phyloP scores from a whole-genome alignment of 2,329 filamentous ascomycete genomes.

The Teratosphaeria gauchensis region DNA sequence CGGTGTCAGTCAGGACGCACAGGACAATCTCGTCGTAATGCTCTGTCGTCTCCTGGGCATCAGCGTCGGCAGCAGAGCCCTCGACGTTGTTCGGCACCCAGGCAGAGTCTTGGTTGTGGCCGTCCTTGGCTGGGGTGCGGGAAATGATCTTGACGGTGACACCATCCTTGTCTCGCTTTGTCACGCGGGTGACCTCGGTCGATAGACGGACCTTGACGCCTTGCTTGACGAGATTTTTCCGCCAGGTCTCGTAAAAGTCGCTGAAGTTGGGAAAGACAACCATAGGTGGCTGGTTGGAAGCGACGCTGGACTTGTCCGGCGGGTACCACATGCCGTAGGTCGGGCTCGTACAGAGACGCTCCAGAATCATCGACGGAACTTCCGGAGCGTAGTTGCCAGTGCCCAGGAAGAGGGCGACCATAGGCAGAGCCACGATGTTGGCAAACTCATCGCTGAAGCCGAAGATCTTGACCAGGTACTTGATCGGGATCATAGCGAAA shows the following conservation, averaged over 20 bases:
- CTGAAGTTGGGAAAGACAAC: slow-evolving; percentile 55
- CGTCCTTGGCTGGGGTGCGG: slow-evolving; percentile 32
- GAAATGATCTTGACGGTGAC: slow-evolving; percentile 42
- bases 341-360: slow-evolving; percentile 41
- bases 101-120: slow-evolving; percentile 37
- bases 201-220: slow-evolving; percentile 49
- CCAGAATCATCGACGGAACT: slow-evolving; percentile 58
- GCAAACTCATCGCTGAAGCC: slow-evolving; percentile 60
- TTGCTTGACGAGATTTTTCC: slow-evolving; percentile 41
- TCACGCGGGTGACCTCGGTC: slow-evolving; percentile 46
- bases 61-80: slow-evolving; percentile 30
- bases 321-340: slow-evolving; percentile 53
- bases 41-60: slow-evolving; percentile 36
- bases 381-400: slow-evolving; percentile 67
- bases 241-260: slow-evolving; percentile 53
- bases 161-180: slow-evolving; percentile 42
- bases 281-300: slow-evolving; percentile 45
- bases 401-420: slow-evolving; percentile 64
- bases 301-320: slow-evolving; percentile 37
- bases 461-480: slow-evolving; percentile 56
- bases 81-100: slow-evolving; percentile 29
- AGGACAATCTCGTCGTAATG: slow-evolving; percentile 58
- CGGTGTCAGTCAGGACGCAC: slow-evolving; percentile 49
- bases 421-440: slow-evolving; percentile 60
- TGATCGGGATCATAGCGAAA: slow-evolving; percentile 52